Base-by-base conservation (phyloP, 2,329 filamentous ascomycete species). In the Pestalotiopsis sp. region DNA sequence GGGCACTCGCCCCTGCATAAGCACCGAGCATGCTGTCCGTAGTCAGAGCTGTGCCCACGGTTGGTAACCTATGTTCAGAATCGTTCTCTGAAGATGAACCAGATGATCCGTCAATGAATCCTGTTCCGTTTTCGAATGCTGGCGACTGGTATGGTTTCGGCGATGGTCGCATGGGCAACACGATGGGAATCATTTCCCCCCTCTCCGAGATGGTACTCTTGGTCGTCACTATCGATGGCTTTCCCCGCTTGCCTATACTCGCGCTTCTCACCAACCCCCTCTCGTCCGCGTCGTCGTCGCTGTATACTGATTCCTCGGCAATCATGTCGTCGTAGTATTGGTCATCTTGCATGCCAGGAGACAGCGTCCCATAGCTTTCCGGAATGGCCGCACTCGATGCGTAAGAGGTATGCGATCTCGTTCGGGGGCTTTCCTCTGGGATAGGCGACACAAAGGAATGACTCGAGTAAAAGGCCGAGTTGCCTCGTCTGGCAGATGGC, bases 321-420 rank as follows among this genome's bases (percentile, higher is more conserved):
- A 85, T 82, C 2, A 80, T 78, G 41, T 87, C 85, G 63, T 87
- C 85, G 69, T 85, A 86, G 71, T 84, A 84, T 71, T 84, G 84
- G 13, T 81, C 81, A n/a, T 85, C 85, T 73, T 82, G 87, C 39
- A 76, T 76, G 13, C 77, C 77, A 2, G 83, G 82, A 0, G 86
- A 86, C 13, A 80, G 76, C 4, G 84, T 86, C 4, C 84, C 88
- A 88, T 91, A 94, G 72, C 84, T 89, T 23, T 89, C 87, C 1
- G 92, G 92, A 77, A 94, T 92, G 0, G 88, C 91, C 45, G 89
- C 87, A 72, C 91, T 94, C 2, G 92, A 94, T 25, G 89, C 92
- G 74, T 88, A 91, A 0, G 92, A 93, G 36, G 84, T 84, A 75
- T 89, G 87, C 0, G 89, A 89, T 66, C 84, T 81, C 3, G 85